Conservation (phyloP, 2,329 filamentous ascomycete species). For the Ophiognomonia clavigignenti-juglandacearum region DNA sequence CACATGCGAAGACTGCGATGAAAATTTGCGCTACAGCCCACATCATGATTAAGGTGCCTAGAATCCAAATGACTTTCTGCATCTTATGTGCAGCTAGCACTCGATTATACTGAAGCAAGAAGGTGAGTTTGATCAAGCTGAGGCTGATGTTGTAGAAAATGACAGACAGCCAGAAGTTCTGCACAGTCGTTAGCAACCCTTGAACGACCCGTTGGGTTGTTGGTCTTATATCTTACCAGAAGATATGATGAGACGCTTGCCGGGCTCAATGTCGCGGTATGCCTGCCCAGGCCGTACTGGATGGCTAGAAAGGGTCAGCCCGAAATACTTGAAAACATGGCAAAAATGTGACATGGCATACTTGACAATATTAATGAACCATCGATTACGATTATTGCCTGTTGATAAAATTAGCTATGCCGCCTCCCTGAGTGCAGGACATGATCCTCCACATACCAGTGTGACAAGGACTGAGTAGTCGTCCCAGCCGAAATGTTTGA, state of each 20-base stretch:
- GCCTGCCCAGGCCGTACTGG: conserved; percentile 11
- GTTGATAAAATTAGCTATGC: background rate
- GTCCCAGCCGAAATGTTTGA: conserved; percentile 26
- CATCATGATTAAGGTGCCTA: conserved; percentile 27
- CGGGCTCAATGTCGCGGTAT: conserved; percentile 3
- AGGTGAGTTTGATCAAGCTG: conserved; percentile 31
- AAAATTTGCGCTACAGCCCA: conserved; percentile 33
- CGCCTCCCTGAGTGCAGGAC: background rate
- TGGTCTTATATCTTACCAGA: background rate
- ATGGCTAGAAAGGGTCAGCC: conserved; percentile 10
- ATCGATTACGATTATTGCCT: conserved; percentile 6
- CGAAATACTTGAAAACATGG: conserved; percentile 5
- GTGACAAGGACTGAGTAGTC: conserved; percentile 31
- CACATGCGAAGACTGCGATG: conserved; percentile 30
- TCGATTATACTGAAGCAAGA: conserved; percentile 34
- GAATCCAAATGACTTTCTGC: conserved; percentile 24
- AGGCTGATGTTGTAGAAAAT: conserved; percentile 32
- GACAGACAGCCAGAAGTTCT: conserved; percentile 34
- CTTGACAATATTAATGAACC: conserved; percentile 14
- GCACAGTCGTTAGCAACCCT: background rate
- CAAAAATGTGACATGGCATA: conserved; percentile 8
- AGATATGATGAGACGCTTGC: background rate
- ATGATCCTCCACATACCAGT: conserved; percentile 27
- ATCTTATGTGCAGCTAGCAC: conserved; percentile 30
- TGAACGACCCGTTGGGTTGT: background rate